phyloP scores from a whole-genome alignment of 768 basidiomycete genomes.

The Obba rivulosa region DNA sequence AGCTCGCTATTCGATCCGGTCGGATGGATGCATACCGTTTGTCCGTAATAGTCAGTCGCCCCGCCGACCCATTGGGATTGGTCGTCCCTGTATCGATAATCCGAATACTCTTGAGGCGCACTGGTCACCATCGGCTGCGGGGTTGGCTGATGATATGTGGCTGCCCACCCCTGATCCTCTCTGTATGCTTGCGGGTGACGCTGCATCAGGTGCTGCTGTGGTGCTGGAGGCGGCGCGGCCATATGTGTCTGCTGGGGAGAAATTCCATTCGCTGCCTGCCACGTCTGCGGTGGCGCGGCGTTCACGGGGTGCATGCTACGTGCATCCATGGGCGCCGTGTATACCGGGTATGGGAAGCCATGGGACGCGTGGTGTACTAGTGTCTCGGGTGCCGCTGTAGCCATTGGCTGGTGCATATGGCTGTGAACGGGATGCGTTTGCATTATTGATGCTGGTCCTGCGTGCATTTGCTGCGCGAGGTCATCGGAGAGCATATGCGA shows the following conservation, averaged over 20 bases:
- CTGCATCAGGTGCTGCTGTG: constrained; percentile 36
- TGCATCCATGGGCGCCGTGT: constrained; percentile 14
- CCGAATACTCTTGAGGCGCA: constrained; percentile 39
- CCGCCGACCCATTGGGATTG: constrained; percentile 39
- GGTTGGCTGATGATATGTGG: constrained; percentile 37
- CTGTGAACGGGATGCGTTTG: constrained; percentile 12
- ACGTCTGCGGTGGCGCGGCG: constrained; percentile 51
- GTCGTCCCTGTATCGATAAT: constrained; percentile 62
- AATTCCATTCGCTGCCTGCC: constrained; percentile 59
- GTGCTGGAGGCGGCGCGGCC: constrained; percentile 12
- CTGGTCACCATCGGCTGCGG: constrained; percentile 37
- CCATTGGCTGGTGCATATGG: constrained; percentile 6
- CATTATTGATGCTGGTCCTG: constrained; percentile 9
- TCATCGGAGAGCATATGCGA: constrained; percentile 1
- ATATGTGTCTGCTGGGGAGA: constrained; percentile 63
- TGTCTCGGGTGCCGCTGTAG: constrained; percentile 17
- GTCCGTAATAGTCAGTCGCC: constrained; percentile 10
- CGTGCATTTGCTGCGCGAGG: constrained; percentile 14
- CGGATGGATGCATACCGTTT: constrained; percentile 9
- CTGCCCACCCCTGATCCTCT: constrained; percentile 50
- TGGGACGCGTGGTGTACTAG: constrained; percentile 18
- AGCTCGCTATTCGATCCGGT: background rate
- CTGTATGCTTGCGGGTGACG: constrained; percentile 40
- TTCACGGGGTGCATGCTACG: constrained; percentile 41
- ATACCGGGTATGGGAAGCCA: constrained; percentile 18